Evolutionary conservation across 1,284 basidiomycete genomes (phyloP).

Genomic region (Fomitopsis schrenkii): DNA sequence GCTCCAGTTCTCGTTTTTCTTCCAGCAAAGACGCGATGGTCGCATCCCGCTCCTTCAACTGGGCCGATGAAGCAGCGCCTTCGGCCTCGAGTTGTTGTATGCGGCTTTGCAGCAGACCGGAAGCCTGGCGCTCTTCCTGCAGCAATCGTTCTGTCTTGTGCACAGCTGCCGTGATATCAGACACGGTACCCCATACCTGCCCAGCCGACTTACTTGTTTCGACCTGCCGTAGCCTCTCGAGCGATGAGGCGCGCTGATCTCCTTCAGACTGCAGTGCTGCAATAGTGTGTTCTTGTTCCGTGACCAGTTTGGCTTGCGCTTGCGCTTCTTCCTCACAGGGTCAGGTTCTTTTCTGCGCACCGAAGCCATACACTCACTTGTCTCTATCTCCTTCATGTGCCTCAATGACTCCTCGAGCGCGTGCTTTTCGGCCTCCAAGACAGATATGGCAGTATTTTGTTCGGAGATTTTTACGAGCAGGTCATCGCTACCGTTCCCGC

Average conservation of each 20-base stretch:
- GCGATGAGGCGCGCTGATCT: slow-evolving; percentile 47
- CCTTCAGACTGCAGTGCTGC: slow-evolving; percentile 69
- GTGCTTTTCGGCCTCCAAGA: background rate
- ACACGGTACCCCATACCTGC: background rate
- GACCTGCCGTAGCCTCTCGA: slow-evolving; percentile 35
- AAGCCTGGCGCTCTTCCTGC: slow-evolving; percentile 19
- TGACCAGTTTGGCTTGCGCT: slow-evolving; percentile 27
- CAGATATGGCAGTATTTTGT: background rate
- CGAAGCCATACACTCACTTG: slow-evolving; percentile 35
- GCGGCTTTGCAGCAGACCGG: slow-evolving; percentile 11
- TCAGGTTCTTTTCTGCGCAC: background rate
- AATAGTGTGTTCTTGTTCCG: slow-evolving; percentile 60
- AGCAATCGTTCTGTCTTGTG: slow-evolving; percentile 20
- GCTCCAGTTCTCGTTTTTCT: background rate
- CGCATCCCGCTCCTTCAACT: slow-evolving; percentile 7
- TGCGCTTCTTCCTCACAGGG: slow-evolving; percentile 27
- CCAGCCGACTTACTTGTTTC: slow-evolving; percentile 43
- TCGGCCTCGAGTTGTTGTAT: slow-evolving; percentile 12
- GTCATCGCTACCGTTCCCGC: background rate
- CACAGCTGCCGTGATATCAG: slow-evolving; percentile 14
- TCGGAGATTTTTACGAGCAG: background rate
- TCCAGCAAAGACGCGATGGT: slow-evolving; percentile 12
- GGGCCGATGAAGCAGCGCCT: slow-evolving; percentile 1
- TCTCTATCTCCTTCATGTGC: slow-evolving; percentile 31
- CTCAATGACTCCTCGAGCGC: slow-evolving; percentile 4